phyloP scores from a whole-genome alignment of 768 basidiomycete species.

The Macrolepiota fuliginosa region DNA sequence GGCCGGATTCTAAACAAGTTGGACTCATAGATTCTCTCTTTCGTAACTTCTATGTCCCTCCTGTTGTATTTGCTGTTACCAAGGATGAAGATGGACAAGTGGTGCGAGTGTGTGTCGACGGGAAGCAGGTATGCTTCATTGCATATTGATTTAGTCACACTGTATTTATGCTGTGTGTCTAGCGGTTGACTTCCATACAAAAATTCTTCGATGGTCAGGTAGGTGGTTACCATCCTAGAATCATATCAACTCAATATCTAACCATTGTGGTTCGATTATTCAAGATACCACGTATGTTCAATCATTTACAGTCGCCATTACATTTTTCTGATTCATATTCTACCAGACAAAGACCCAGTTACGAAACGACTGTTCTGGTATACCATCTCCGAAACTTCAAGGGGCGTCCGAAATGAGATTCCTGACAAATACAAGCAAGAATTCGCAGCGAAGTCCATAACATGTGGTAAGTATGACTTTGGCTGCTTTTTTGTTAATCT shows the following conservation, averaged over 20 bases:
- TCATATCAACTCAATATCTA: background rate
- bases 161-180: conserved; percentile 6
- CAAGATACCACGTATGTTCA: conserved; percentile 54
- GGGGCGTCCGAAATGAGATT: conserved; percentile 44
- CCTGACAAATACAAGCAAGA: conserved; percentile 47
- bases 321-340: background rate
- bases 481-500: background rate
- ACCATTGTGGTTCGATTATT: background rate
- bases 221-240: conserved; percentile 30
- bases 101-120: conserved; percentile 69
- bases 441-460: conserved; percentile 58
- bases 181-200: conserved; percentile 76
- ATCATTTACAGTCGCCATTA: background rate
- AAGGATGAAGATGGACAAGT: conserved; percentile 54
- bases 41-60: conserved; percentile 76
- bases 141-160: background rate
- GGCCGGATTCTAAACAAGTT: conserved; percentile 68
- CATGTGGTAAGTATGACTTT: conserved; percentile 52
- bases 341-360: conserved; percentile 49
- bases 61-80: conserved; percentile 69
- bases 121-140: conserved; percentile 68
- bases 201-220: conserved; percentile 76
- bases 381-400: conserved; percentile 47
- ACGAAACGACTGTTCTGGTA: conserved; percentile 68
- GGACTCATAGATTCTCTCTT: conserved; percentile 76